Evolutionary conservation across 352 stramenopile genomes (phyloP).

Genomic region (Pythium vanterpoolii): DNA sequence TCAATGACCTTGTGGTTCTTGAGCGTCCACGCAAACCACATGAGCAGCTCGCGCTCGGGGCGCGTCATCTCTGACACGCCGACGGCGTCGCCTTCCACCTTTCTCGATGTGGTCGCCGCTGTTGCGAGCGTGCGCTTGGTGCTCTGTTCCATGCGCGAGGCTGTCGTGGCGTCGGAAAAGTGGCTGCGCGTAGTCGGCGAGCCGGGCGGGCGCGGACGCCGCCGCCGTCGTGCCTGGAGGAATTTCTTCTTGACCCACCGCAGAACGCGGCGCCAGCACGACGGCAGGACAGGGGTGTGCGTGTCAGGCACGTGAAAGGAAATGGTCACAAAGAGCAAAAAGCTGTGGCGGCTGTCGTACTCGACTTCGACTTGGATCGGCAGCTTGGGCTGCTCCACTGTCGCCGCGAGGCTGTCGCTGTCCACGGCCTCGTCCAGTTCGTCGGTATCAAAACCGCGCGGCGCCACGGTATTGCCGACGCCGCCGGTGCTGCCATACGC

Average conservation of each 20-base stretch:
- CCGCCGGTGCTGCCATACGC: background rate
- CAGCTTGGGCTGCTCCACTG: slow-evolving; percentile 26
- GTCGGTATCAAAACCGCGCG: background rate
- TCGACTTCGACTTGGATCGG: slow-evolving; percentile 78
- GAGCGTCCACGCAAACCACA: slow-evolving; percentile 51
- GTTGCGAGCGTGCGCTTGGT: slow-evolving; percentile 6
- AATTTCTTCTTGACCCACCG: slow-evolving; percentile 12
- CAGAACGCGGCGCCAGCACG: slow-evolving; percentile 2
- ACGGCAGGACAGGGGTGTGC: background rate
- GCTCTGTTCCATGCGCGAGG: slow-evolving; percentile 6
- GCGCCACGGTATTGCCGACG: slow-evolving; percentile 2
- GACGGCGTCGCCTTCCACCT: background rate
- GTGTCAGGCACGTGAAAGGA: slow-evolving; percentile 32
- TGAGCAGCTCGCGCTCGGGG: slow-evolving; percentile 44
- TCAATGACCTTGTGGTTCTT: slow-evolving; percentile 51
- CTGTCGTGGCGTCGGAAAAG: background rate
- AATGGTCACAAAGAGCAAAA: slow-evolving; percentile 51
- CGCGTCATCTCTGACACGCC: slow-evolving; percentile 28
- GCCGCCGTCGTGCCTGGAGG: background rate
- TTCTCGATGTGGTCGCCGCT: background rate
- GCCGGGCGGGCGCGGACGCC: background rate
- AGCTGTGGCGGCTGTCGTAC: slow-evolving; percentile 53
- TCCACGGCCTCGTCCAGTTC: background rate
- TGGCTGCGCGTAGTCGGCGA: slow-evolving; percentile 3
- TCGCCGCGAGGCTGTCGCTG: slow-evolving; percentile 2